Percentiles rank a stretch among this genome's conserved stretches.
Conservation (phyloP, 768 basidiomycete genomes). For the Holtermanniella nyarrowii region DNA sequence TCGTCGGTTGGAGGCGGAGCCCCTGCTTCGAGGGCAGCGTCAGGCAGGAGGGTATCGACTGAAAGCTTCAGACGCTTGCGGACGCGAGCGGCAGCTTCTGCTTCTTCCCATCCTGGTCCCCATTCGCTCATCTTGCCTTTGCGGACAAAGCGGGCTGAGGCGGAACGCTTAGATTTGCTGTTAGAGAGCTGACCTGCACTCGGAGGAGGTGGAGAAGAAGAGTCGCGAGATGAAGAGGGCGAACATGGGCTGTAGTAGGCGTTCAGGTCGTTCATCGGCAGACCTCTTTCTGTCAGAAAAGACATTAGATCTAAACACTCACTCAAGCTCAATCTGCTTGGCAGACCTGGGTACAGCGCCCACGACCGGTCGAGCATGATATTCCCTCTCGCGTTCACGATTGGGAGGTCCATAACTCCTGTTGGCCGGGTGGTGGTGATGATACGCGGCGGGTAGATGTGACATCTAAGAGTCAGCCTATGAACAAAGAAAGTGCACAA, state of each 20-base stretch:
- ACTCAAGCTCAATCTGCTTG: slow-evolving; percentile 3
- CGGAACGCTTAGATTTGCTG: slow-evolving; percentile 32
- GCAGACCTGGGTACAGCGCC: background rate
- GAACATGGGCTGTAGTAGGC: slow-evolving; percentile 24
- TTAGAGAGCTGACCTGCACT: slow-evolving; percentile 21
- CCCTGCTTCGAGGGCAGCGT: slow-evolving; percentile 27
- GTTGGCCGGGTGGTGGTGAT: background rate
- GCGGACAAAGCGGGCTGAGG: slow-evolving; percentile 27
- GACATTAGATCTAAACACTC: background rate
- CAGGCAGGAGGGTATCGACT: slow-evolving; percentile 26
- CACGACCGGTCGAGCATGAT: background rate
- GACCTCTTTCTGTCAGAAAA: slow-evolving; percentile 18
- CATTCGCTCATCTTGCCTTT: slow-evolving; percentile 39
- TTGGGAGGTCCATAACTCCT: background rate
- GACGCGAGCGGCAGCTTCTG: slow-evolving; percentile 13
- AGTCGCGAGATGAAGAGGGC: slow-evolving; percentile 8
- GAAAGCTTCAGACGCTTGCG: slow-evolving; percentile 24
- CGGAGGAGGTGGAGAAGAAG: background rate
- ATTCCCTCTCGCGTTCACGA: background rate
- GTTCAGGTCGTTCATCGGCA: slow-evolving; percentile 20
- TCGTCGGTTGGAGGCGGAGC: slow-evolving; percentile 7
- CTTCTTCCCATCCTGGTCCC: slow-evolving; percentile 36
- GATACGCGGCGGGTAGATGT: background rate
- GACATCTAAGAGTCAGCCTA: background rate
- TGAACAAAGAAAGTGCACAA: background rate